Conservation (phyloP, 2,329 filamentous ascomycete species). For the Neofusicoccum laricinum region DNA sequence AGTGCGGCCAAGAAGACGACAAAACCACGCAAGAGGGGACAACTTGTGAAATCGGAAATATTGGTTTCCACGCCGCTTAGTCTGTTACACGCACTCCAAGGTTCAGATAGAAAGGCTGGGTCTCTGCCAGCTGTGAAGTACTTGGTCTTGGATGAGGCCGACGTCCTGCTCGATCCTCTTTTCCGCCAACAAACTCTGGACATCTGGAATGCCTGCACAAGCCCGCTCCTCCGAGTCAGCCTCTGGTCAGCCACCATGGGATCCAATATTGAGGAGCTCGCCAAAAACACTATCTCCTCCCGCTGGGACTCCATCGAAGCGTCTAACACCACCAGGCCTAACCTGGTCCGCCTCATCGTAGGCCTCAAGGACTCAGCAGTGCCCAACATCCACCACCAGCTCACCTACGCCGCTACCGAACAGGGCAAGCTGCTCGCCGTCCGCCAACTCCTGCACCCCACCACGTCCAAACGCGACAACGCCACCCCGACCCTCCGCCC, state of each 20-base stretch:
- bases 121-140: conserved; percentile 66
- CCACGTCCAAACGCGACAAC: conserved; percentile 49
- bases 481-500: conserved; percentile 61
- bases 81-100: conserved; percentile 68
- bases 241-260: conserved; percentile 98
- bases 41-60: conserved; percentile 70
- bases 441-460: conserved; percentile 81
- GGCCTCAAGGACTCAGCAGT: conserved; percentile 94
- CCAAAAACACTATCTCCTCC: conserved; percentile 61
- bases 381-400: conserved; percentile 83
- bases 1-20: conserved; percentile 35
- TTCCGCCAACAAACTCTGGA: conserved; percentile 85
- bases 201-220: conserved; percentile 77
- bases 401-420: conserved; percentile 89
- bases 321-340: conserved; percentile 37
- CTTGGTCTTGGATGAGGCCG: conserved; percentile 87
- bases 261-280: conserved; percentile 81
- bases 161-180: conserved; percentile 86
- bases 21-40: conserved; percentile 35
- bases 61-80: conserved; percentile 77
- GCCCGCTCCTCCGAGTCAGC: conserved; percentile 67
- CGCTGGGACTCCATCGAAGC: conserved; percentile 30
- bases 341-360: conserved; percentile 81
- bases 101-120: conserved; percentile 43
- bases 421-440: conserved; percentile 89